Base-by-base conservation (phyloP, 306 rosid species). In the Fragaria vesca region DNA sequence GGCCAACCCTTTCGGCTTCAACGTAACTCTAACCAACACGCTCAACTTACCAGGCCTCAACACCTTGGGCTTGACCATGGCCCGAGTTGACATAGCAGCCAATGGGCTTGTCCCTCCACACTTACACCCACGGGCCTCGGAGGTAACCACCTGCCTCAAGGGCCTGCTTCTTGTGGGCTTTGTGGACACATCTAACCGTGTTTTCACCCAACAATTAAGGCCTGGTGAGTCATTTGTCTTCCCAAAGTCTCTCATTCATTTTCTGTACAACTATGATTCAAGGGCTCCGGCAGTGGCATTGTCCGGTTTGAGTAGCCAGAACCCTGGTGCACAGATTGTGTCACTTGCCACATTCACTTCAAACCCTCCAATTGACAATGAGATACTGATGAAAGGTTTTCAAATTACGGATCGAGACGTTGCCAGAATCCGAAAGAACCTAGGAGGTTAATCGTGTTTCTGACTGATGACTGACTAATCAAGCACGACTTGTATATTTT, bases 301-400 rank as follows among this genome's bases (percentile, higher is more conserved):
- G 36, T 86, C 98, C 17, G 97, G 93, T 20, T 66, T 91, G 15
- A 88, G 73, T 28, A 89, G 98, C 82, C 98, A 93, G 42, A 91
- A 86, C 69, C 97, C 97, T 1, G 92, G 97, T 3, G 32, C 62
- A 0, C 89, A 93, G 63, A 8, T 86, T 2, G 66, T 84, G 11
- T 79, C 90, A 2, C 32, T 78, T 15, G 96, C 91, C 42, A 12
- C 91, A 9, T 88, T 93, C 78, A 71, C 83, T 40, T 86, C 87
- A 24, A 81, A 75, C 9, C 92, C 89, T 9, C 28, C 79, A 0
- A 84, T 85, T 76, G 87, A 80, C 3, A 69, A 47, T 26, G 76
- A 20, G 40, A 66, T 89, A 0, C 75, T 86, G 73, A 21, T 50
- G 71, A 91, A 74, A 68, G 87, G 89, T 28, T 89, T 84, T 40